A percentile compares a stretch with the other conserved stretches of the same genome.
Evolutionary conservation across 371 early-diverging fungal genomes (phyloP).

Genomic region (Rhizoclosmatium hyalinum): DNA sequence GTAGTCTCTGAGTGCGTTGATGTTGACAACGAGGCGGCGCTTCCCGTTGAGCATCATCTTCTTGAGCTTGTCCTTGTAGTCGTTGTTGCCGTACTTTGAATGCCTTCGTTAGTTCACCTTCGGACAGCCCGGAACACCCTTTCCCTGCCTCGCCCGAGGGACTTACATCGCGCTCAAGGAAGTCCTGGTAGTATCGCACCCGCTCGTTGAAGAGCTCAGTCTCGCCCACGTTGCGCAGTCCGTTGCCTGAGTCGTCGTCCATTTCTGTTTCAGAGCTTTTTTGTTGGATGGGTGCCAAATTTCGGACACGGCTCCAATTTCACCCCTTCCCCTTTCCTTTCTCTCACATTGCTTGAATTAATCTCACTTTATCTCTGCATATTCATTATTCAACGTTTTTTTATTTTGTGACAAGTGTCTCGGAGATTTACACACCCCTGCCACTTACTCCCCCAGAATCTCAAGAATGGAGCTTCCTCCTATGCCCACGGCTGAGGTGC

Average conservation of each 20-base stretch:
- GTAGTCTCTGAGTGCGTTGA: slow-evolving; percentile 87
- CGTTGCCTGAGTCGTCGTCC: background rate
- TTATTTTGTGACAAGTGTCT: too few species aligned
- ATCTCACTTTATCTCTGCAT: background rate
- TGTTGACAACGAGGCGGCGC: slow-evolving; percentile 82
- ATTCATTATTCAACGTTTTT: too few species aligned
- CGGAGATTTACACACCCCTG: background rate
- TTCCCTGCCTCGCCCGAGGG: background rate
- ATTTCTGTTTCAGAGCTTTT: background rate
- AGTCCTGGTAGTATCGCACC: slow-evolving; percentile 54
- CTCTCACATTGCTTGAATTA: background rate
- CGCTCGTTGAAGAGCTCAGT: slow-evolving; percentile 55
- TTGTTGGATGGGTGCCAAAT: too few species aligned
- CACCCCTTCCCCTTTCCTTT: too few species aligned
- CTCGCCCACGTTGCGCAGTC: slow-evolving; percentile 39
- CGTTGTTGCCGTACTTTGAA: slow-evolving; percentile 54
- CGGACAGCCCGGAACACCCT: background rate
- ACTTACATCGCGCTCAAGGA: slow-evolving; percentile 54
- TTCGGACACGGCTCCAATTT: too few species aligned
- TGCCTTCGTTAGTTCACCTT: background rate
- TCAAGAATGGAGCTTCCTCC: slow-evolving; percentile 7
- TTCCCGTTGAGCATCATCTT: slow-evolving; percentile 68
- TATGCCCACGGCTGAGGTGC: background rate
- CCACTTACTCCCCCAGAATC: background rate
- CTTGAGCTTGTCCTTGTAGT: slow-evolving; percentile 72